Base-by-base conservation (phyloP, 2,329 filamentous ascomycete species). In the Xylaria hypoxylon region DNA sequence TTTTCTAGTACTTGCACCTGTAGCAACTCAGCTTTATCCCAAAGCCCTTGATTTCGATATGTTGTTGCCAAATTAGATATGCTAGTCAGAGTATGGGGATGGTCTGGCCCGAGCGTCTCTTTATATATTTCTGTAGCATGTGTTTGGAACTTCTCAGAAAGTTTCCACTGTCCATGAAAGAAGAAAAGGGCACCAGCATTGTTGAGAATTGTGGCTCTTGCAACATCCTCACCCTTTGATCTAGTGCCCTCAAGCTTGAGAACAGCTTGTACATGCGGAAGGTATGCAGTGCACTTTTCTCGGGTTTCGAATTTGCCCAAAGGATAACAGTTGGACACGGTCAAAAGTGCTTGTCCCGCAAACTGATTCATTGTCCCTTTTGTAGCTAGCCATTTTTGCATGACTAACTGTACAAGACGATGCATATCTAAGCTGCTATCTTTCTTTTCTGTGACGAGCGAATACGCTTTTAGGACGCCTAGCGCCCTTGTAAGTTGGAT, bases 381-480 rank as follows among this genome's bases (percentile, higher is more conserved):
- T 0, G 59, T 64, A 5, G 22, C 33, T 2, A 80, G 62, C 74
- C 78, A 80, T 40, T 72, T 75, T 3, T 65, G 72, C 0, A 77
- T 78, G 0, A 76, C 74, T 5, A 80, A 52, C 13, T 80, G 79
- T 0, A 80, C 71, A 0, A 80, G 75, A 0, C 76, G 74, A 56
- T 80, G 78, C 72, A 80, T 77, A 8, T 75, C 62, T 3, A 76
- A 62, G 5, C 44, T 57, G 0, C 69, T 45, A 0, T 40, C 61
- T 0, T 66, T 71, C 19, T 68, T 71, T 38, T 72, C 68, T 0
- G 56, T 24, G n/a, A 60, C 19, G 3, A 60, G n/a, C 2, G 58
- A 60, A 52, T 44, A 35, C 2, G 58, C 58, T 44, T 60, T 60
- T 7, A 60, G 24, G 7, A 60, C 13, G 13, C 58, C 58, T 3